These are phyloP conservation scores for Primulina huaijiensis DNA, from an alignment of 257 asterid genomes.

Conservation along the genomic window DNA sequence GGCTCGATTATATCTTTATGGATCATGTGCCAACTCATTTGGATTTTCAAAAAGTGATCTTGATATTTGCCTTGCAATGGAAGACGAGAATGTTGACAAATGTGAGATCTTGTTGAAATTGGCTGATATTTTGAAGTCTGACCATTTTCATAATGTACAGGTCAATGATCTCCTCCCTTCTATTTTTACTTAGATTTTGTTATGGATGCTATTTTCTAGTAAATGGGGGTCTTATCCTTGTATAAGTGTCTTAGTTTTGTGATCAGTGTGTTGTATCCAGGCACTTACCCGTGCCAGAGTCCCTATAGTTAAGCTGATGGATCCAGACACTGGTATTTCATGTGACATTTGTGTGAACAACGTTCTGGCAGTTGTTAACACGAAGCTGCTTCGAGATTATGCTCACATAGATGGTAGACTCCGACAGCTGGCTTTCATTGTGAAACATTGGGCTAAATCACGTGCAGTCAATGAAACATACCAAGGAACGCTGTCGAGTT, in stretches of 20 bases:
- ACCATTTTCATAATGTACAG: constrained; percentile 88
- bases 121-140: constrained; percentile 72
- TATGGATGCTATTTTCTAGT: background rate
- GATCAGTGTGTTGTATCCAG: constrained; percentile 39
- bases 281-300: constrained; percentile 98
- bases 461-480: constrained; percentile 90
- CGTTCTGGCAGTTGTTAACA: constrained; percentile 82
- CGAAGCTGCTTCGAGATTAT: constrained; percentile 87
- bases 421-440: constrained; percentile 85
- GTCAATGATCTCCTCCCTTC: constrained; percentile 28
- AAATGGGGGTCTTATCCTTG: background rate
- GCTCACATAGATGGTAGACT: constrained; percentile 77
- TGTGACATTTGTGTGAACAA: constrained; percentile 93
- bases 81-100: constrained; percentile 52
- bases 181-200: background rate
- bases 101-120: constrained; percentile 70
- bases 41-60: constrained; percentile 90
- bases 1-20: constrained; percentile 76
- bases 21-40: constrained; percentile 96
- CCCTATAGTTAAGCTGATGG: constrained; percentile 96
- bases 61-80: constrained; percentile 84
- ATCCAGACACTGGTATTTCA: constrained; percentile 82
- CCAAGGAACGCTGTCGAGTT: constrained; percentile 93
- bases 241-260: constrained; percentile 4
- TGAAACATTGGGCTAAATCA: constrained; percentile 95